Percentiles rank a stretch among this genome's conserved stretches.
phyloP scores from a whole-genome alignment of 768 basidiomycete species.

The Suillus occidentalis region DNA sequence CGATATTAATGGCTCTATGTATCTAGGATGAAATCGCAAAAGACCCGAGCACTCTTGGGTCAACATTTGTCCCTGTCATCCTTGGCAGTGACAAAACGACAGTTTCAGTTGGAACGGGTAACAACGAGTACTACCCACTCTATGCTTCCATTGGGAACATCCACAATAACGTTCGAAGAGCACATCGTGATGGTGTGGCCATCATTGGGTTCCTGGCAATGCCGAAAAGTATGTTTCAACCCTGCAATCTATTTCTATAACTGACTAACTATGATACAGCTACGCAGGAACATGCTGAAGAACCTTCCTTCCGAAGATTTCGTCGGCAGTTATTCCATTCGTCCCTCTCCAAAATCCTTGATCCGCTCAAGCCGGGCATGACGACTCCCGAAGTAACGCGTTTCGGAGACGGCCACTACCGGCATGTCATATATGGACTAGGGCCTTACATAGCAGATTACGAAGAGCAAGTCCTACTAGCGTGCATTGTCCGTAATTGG shows the following conservation, averaged over 20 bases:
- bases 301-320: too few species aligned
- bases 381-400: too few species aligned
- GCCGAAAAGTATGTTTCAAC: slow-evolving; percentile 24
- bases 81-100: slow-evolving; percentile 29
- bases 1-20: background rate
- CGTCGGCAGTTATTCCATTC: too few species aligned
- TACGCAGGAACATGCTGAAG: too few species aligned
- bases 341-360: too few species aligned
- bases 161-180: slow-evolving; percentile 22
- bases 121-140: slow-evolving; percentile 28
- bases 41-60: slow-evolving; percentile 18
- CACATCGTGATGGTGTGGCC: slow-evolving; percentile 18
- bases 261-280: background rate
- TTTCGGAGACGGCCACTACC: too few species aligned
- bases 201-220: slow-evolving; percentile 27
- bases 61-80: slow-evolving; percentile 22
- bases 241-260: background rate
- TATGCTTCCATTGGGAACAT: slow-evolving; percentile 23
- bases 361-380: too few species aligned
- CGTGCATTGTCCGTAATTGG: too few species aligned
- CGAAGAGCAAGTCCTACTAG: too few species aligned
- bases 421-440: too few species aligned
- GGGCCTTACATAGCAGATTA: too few species aligned
- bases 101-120: slow-evolving; percentile 25
- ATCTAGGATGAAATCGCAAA: slow-evolving; percentile 24